These are phyloP conservation scores for Dioszegia aurantiaca DNA, from an alignment of 768 basidiomycete species.

Conservation along the genomic window DNA sequence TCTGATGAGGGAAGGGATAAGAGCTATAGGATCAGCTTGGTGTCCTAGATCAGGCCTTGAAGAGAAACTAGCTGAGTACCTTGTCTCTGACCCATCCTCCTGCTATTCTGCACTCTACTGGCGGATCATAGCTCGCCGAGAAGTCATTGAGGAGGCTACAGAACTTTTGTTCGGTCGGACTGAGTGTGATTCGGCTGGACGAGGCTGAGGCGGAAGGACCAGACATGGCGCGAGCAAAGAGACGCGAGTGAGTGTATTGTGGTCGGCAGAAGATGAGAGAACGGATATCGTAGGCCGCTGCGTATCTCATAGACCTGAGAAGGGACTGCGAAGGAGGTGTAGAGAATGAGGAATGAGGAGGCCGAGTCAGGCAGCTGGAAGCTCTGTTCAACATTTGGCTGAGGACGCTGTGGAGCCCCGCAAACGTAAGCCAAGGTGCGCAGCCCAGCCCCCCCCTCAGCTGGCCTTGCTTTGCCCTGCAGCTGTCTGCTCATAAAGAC, in stretches of 20 bases:
- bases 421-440: not conserved
- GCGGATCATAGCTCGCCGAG: conserved; percentile 58
- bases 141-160: conserved; percentile 80
- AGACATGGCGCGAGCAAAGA: conserved; percentile 2
- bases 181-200: conserved; percentile 58
- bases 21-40: conserved; percentile 55
- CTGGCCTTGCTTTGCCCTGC: too few relatives aligned
- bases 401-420: not conserved
- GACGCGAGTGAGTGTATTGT: too few relatives aligned
- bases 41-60: not conserved
- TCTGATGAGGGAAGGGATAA: conserved; percentile 79
- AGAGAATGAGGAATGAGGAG: not conserved
- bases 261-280: not conserved
- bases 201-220: not conserved
- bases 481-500: too few relatives aligned
- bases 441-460: too few relatives aligned
- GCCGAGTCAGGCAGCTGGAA: conserved; percentile 2
- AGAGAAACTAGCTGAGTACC: conserved; percentile 58
- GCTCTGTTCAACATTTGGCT: conserved; percentile 3
- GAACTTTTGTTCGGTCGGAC: conserved; percentile 65
- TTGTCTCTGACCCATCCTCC: conserved; percentile 99
- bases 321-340: not conserved
- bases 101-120: conserved; percentile 77
- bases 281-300: not conserved
- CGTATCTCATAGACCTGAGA: not conserved